phyloP scores from a whole-genome alignment of 257 asterid genomes.

The Ballota nigra region DNA sequence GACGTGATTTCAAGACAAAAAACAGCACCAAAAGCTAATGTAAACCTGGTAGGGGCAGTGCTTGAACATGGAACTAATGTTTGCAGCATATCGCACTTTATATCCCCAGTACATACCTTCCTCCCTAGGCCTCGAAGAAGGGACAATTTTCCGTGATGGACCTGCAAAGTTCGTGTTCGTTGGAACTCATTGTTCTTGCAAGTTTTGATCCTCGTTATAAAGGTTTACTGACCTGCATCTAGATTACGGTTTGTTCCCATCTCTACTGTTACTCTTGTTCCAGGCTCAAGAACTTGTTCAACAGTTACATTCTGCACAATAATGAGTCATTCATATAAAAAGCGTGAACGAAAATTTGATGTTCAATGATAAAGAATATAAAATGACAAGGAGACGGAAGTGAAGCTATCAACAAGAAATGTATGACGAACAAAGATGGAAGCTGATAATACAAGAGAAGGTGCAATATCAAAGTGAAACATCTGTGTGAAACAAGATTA shows the following conservation, averaged over 20 bases:
- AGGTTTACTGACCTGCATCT: conserved; percentile 55
- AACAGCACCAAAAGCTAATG: background rate
- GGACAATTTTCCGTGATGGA: conserved; percentile 59
- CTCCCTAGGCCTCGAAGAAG: conserved; percentile 76
- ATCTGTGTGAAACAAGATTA: conserved; percentile 16
- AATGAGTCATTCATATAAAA: too few species aligned
- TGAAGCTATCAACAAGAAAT: background rate
- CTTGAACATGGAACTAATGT: conserved; percentile 72
- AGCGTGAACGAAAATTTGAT: too few species aligned
- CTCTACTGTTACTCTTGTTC: conserved; percentile 88
- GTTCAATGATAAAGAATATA: background rate
- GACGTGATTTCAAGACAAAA: background rate
- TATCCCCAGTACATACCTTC: conserved; percentile 97
- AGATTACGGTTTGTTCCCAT: conserved; percentile 77
- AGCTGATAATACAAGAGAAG: background rate
- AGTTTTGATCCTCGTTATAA: background rate
- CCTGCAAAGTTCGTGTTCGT: conserved; percentile 43
- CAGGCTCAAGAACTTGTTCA: conserved; percentile 71
- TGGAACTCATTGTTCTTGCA: conserved; percentile 5
- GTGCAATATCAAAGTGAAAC: background rate
- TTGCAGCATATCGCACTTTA: conserved; percentile 84
- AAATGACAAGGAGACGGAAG: background rate
- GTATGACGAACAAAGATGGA: background rate
- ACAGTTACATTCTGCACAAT: conserved; percentile 61
- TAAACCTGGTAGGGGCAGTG: conserved; percentile 76